Evolutionary conservation across 2,329 filamentous ascomycete genomes (phyloP), one percentile per base, ranked within the genome.

Genomic region (Trichoderma simmonsii): DNA sequence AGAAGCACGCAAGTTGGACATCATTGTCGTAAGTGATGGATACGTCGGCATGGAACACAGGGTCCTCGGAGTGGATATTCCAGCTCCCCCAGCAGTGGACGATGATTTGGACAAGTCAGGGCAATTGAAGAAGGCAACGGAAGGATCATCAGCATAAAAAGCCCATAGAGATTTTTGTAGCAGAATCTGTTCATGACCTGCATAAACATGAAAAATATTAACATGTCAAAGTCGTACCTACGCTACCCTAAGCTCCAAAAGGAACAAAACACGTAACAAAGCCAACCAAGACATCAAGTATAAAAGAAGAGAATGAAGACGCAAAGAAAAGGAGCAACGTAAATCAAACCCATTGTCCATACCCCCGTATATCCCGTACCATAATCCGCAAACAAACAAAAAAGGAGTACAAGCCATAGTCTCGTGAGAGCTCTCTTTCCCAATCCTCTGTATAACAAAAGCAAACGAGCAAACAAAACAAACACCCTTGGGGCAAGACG

Each of bases 11-110:
- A 92, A 87, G 79, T 81, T 97, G 11, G 91, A 94, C 78, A 87
- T 98, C 3, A 80, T 88, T 73, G 90, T 98, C 3, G 85, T 96
- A 21, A 98, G 95, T 81, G 96, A 98, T 85, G 90, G 90, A 18
- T 98, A 98, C 81, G 84, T 94, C 39, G 93, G 92, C 0, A 89
- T 98, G 86, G 84, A 88, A 78, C 85, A 88, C 73, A 79, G 80
- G 28, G 73, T 87, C 1, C 72, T 82, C 48, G 85, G 84, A 2
- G 83, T 89, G 0, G 84, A 87, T 26, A 81, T 90, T n/a, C 88
- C 88, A 21, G 82, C 81, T 34, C 77, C 82, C 68, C 86, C 87
- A 3, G 79, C 76, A 24, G 86, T 87, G 43, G 85, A 85, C 66
- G 83, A 86, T 72, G 85, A 84, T 74, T 77, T 85, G 9, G 80